Conservation (phyloP, 2,329 filamentous ascomycete genomes). For the Aspergillus quadricinctus region DNA sequence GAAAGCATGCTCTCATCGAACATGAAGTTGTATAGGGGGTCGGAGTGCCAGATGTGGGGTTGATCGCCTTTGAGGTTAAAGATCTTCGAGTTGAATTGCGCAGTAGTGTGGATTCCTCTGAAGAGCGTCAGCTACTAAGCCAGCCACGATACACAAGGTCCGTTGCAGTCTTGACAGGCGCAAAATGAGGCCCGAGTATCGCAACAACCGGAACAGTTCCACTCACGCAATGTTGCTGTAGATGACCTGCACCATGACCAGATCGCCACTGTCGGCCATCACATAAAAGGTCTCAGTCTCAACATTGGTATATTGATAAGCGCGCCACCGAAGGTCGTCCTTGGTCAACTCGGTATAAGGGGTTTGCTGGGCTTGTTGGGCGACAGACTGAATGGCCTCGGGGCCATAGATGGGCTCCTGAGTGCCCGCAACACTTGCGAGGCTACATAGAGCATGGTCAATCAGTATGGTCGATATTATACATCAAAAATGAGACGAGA, state of each 20-base stretch:
- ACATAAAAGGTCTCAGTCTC: constrained; percentile 96
- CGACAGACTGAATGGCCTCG: constrained; percentile 78
- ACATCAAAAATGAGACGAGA: constrained; percentile 12
- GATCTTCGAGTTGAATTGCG: constrained; percentile 92
- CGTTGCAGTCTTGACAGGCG: neutral
- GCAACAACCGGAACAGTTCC: neutral
- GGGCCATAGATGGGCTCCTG: constrained; percentile 95
- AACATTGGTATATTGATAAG: constrained; percentile 77
- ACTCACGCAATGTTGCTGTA: constrained; percentile 94
- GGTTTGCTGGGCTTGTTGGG: constrained; percentile 70
- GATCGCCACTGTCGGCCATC: constrained; percentile 68
- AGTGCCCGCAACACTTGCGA: constrained; percentile 81
- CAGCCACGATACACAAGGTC: neutral
- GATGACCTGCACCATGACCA: constrained; percentile 84
- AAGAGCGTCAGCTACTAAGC: neutral
- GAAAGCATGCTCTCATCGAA: constrained; percentile 79
- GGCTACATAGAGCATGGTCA: constrained; percentile 42
- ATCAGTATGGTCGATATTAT: constrained; percentile 47
- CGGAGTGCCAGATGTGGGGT: constrained; percentile 77
- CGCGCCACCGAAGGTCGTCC: constrained; percentile 77
- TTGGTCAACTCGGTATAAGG: constrained; percentile 76
- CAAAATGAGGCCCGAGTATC: neutral
- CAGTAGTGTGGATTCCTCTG: constrained; percentile 84
- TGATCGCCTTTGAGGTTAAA: constrained; percentile 71
- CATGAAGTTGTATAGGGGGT: constrained; percentile 70